Evolutionary conservation across 495 filamentous ascomycete genomes (phyloP), one percentile per base, ranked within the genome.

Genomic region (Trichoderma gamsii): DNA sequence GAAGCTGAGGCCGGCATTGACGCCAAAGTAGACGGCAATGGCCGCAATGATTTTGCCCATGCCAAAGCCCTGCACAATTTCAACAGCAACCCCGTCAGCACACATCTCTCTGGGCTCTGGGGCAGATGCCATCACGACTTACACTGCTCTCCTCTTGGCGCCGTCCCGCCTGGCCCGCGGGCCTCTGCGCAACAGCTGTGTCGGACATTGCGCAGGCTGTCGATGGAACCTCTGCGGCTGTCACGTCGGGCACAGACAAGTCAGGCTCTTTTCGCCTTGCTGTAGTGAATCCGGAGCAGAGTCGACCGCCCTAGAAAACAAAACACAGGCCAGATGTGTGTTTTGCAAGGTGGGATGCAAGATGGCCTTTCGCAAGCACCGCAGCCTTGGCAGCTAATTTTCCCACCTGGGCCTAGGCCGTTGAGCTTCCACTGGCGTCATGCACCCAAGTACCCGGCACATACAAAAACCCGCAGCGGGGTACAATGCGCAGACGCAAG

Each of bases 1-100:
- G 70, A 82, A 79, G 68, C 79, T 81, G 75, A 82, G 77, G 51
- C 77, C 68, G 43, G 83, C 74, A 67, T 83, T 80, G 70, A 83
- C 73, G n/a, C 76, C 79, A 70, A 79, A 75, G 73, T 76, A 83
- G 69, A 83, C 76, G 29, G 72, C 75, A 25, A 78, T 67, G n/a
- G 72, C 74, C 68, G 81, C 78, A 59, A 76, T 44, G 21, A 83
- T 9, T n/a, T 49, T 44, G 43, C 51, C 25, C 41, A 66, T 46
- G 43, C 65, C 18, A 7, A 66, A 46, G 65, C 65, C 65, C 27
- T 61, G 7, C 13, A 61, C n/a, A 21, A 49, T 21, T 21, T 18
- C 23, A 25, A 21, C 16, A 16, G 11, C 25, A 61, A 32, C 27
- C 8, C 4, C 27, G 27, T 52, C 49, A 52, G 49, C 49, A 23